These are phyloP conservation scores for Botrytis tulipae DNA, from an alignment of 2,329 filamentous ascomycete species.

Conservation along the genomic window DNA sequence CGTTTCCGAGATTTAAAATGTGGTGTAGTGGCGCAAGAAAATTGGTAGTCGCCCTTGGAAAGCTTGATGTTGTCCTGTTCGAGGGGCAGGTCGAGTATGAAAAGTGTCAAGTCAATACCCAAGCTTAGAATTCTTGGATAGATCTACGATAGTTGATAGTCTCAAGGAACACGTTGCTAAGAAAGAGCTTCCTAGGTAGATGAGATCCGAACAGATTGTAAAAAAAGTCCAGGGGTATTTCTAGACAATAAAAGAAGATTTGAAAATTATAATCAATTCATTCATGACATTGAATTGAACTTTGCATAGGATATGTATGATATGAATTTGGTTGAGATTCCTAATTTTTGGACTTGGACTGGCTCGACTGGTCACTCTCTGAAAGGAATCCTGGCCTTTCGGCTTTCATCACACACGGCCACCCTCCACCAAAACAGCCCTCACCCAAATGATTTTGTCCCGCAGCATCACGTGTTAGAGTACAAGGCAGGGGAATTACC, in stretches of 20 bases:
- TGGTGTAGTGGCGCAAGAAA: conserved; percentile 19
- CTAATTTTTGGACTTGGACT: neutral
- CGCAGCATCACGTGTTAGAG: neutral
- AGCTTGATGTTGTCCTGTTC: conserved; percentile 22
- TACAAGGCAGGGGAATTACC: no score
- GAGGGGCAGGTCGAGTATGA: conserved; percentile 20
- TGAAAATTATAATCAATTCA: conserved; percentile 21
- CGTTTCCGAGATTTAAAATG: neutral
- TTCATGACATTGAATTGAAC: conserved; percentile 29
- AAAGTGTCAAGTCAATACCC: conserved; percentile 20
- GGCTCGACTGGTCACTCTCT: neutral
- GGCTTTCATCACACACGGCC: neutral
- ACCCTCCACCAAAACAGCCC: neutral
- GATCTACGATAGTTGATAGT: conserved; percentile 20
- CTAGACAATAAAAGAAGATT: conserved; percentile 22
- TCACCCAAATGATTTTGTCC: neutral
- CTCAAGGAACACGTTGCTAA: conserved; percentile 36
- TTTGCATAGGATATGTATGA: neutral
- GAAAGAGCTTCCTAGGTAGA: conserved; percentile 22
- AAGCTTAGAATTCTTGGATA: conserved; percentile 21
- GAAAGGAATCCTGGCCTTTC: conserved; percentile 15
- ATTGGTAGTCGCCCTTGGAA: conserved; percentile 21
- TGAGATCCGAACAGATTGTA: conserved; percentile 2
- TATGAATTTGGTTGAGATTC: neutral
- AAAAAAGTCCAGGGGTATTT: conserved; percentile 3